These are phyloP conservation scores for Clarireedia monteithiana DNA, from an alignment of 2,329 filamentous ascomycete species.

Conservation along the genomic window DNA sequence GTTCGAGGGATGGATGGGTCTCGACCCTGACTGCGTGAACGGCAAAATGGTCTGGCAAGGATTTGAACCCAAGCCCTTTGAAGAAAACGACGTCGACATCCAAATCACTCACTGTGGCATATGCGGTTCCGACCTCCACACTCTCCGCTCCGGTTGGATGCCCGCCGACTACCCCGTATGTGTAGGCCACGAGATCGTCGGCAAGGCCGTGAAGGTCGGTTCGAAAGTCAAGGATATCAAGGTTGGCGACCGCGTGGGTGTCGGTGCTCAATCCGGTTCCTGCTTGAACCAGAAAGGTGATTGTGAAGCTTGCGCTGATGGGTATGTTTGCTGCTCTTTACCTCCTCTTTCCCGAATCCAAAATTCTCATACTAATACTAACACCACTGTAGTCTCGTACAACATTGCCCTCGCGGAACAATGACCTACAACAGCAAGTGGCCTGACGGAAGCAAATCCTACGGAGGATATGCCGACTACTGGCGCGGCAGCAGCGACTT, in stretches of 20 bases:
- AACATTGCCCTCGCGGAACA: constrained; percentile 14
- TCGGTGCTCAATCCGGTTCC: constrained; percentile 42
- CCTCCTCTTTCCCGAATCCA: constrained; percentile 7
- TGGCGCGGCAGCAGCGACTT: constrained; percentile 51
- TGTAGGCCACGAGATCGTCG: constrained; percentile 44
- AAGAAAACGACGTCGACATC: constrained; percentile 41
- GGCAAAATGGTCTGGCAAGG: constrained; percentile 27
- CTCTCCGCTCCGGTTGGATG: constrained; percentile 22
- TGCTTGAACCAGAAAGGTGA: constrained; percentile 31
- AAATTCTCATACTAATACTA: not conserved
- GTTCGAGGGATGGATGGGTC: constrained; percentile 23
- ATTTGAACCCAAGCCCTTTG: constrained; percentile 38
- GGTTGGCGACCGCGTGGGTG: constrained; percentile 43
- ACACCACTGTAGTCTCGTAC: not conserved
- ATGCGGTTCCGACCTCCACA: constrained; percentile 33
- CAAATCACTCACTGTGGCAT: constrained; percentile 42
- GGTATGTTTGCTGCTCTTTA: constrained; percentile 19
- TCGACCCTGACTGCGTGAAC: constrained; percentile 19
- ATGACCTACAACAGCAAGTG: constrained; percentile 38
- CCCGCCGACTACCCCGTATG: constrained; percentile 30
- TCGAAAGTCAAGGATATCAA: constrained; percentile 48
- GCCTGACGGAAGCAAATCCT: constrained; percentile 32
- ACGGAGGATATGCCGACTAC: constrained; percentile 45
- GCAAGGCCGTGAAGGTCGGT: constrained; percentile 43
- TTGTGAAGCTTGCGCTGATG: constrained; percentile 43